Base-by-base conservation (phyloP, 495 filamentous ascomycete genomes). In the Sordaria brevicollis region DNA sequence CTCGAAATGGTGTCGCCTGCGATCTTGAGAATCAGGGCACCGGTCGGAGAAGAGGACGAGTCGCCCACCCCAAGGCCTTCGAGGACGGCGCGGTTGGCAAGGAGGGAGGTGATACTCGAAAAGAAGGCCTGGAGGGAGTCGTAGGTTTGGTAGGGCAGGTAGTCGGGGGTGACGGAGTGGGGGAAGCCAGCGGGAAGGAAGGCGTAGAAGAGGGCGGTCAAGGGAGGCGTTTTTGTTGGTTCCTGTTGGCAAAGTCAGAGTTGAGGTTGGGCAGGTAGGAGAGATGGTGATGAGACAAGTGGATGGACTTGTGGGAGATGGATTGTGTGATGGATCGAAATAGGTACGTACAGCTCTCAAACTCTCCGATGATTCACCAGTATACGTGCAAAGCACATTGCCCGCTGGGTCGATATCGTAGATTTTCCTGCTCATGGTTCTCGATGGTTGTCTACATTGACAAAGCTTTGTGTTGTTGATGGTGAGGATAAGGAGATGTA, bases 101-200 rank as follows among this genome's bases (percentile, higher is more conserved):
- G 82, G 9, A 99, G 83, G 3, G 93, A 91, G 4, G 93, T 93
- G 72, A 99, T 96, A 65, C 93, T 95, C 76, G 92, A 95, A 68
- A 92, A 92, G 80, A 99, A 99, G 36, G 95, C 95, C 81, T 97
- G 95, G 6, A 99, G 85, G 0, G 94, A 97, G 84, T 99, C 95
- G 71, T 77, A 81, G 68, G 76, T 86, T 83, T 85, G 83, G 74
- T 83, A 97, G 85, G 89, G 82, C 65, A 93, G 84, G 80, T 99
- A 99, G 79, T 99, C 95, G 35, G 88, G 81, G 11, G 90, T 96
- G 43, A 99, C 95, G 75, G 91, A 94, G 70, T 94, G 87, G 5
- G 95, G 95, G 83, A 92, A 99, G 37, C 95, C 94, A 10, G 91
- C 89, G 1, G 94, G 95, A n/a, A 99, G 84, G 79, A 99, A 99